Evolutionary conservation across 306 rosid species (phyloP).

Genomic region (Begonia loranthoides): DNA sequence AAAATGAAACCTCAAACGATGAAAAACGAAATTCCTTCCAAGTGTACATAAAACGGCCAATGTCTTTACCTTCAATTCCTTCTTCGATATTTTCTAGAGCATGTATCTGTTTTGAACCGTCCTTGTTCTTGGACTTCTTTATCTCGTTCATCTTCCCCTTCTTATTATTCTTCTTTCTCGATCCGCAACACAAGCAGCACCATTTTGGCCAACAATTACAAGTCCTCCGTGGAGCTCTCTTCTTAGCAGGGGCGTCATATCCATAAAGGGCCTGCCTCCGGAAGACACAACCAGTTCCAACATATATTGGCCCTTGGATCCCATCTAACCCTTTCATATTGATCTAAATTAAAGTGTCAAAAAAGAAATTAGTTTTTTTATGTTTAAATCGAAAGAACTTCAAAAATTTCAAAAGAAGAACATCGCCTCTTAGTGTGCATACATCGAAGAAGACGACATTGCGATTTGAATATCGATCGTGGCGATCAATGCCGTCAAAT

Average conservation of each 20-base stretch:
- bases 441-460: conserved; percentile 92
- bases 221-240: conserved; percentile 60
- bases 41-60: neutral
- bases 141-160: conserved; percentile 30
- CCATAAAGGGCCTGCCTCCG: conserved; percentile 95
- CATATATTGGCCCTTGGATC: conserved; percentile 92
- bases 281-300: conserved; percentile 91
- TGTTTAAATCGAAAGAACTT: neutral
- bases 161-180: conserved; percentile 48
- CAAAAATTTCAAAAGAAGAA: neutral
- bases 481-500: conserved; percentile 86
- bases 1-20: no score
- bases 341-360: conserved; percentile 26
- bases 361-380: conserved; percentile 13
- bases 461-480: conserved; percentile 89
- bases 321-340: conserved; percentile 97
- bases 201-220: conserved; percentile 86
- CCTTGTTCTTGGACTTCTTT: conserved; percentile 44
- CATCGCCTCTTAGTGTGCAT: conserved; percentile 14
- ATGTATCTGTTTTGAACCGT: conserved; percentile 46
- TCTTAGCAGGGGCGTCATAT: conserved; percentile 71
- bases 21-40: neutral
- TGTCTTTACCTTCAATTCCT: conserved; percentile 54
- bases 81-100: conserved; percentile 66
- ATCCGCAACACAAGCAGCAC: conserved; percentile 64